Evolutionary conservation across 2,329 filamentous ascomycete species (phyloP), one percentile per base, ranked within the genome.

Genomic region (Fusarium longipes): DNA sequence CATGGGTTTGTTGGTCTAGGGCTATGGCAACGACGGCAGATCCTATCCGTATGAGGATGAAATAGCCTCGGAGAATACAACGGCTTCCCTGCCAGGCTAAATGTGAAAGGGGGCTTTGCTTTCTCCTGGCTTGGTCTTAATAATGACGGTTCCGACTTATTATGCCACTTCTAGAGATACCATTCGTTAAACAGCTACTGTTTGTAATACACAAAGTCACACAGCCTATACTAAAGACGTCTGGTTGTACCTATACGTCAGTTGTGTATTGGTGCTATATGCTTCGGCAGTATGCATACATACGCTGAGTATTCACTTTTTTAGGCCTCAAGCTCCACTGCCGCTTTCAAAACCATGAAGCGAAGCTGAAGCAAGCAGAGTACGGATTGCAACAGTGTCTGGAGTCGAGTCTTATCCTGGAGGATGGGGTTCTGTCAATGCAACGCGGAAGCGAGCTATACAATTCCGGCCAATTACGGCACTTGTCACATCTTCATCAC

Each of bases 31-130:
- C 27, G 18, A 35, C 36, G 48, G 68, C 35, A 57, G 70, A 72
- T 71, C 67, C 52, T 56, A 72, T 45, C 70, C 68, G 27, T 43
- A 70, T 71, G 50, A 53, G 55, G 63, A 47, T 29, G 50, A 58
- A 47, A 33, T 42, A 56, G 27, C 32, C 55, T 65, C 55, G 56
- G 60, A 45, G 56, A 54, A 57, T 64, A 57, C 68, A 67, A 65
- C 70, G 60, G 47, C 53, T 63, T 50, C 68, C 67, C 59, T 72
- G 68, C 44, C 54, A 62, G 47, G 38, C 63, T 57, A 71, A 65
- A 47, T 57, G 52, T 38, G 45, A 47, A 69, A 70, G 61, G 58
- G 59, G 56, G 55, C 42, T 63, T 65, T 64, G 65, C 56, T 42
- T 43, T 67, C 57, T 57, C 29, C 8, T 44, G 65, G 36, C 44